These are phyloP conservation scores for Termitomyces sp. DNA, from an alignment of 768 basidiomycete species.

Conservation along the genomic window DNA sequence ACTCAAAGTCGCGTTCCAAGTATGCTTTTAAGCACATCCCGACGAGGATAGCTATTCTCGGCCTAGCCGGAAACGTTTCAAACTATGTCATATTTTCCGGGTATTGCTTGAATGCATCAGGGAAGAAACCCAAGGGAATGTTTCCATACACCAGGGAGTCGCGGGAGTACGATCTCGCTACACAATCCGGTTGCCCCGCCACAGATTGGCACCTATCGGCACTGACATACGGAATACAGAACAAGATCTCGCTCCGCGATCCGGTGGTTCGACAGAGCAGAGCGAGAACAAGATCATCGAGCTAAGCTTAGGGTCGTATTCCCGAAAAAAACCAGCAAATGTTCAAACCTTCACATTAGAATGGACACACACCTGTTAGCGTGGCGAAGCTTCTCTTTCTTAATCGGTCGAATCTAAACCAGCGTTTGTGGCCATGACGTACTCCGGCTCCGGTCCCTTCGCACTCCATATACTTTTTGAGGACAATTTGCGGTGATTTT, in stretches of 20 bases:
- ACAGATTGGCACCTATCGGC: constrained; percentile 5
- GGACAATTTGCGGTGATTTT: background rate
- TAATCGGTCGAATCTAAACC: background rate
- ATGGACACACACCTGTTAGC: background rate
- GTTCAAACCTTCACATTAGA: background rate
- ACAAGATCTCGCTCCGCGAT: background rate
- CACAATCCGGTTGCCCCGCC: background rate
- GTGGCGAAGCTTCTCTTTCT: background rate
- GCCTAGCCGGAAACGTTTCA: constrained; percentile 1
- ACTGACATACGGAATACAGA: background rate
- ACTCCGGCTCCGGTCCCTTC: background rate
- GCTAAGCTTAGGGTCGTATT: background rate
- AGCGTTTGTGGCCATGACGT: background rate
- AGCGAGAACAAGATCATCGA: background rate
- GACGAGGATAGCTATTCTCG: background rate
- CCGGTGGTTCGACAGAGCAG: background rate
- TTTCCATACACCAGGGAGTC: background rate
- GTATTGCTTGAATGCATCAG: constrained; percentile 8
- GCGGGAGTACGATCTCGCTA: background rate
- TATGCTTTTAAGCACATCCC: constrained; percentile 3
- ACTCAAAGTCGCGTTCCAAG: background rate
- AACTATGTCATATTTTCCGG: background rate
- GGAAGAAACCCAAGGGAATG: background rate
- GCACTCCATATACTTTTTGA: background rate
- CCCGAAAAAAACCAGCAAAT: background rate